Evolutionary conservation across 495 filamentous ascomycete species (phyloP), one percentile per base, ranked within the genome.

Genomic region (Daldinia loculata): DNA sequence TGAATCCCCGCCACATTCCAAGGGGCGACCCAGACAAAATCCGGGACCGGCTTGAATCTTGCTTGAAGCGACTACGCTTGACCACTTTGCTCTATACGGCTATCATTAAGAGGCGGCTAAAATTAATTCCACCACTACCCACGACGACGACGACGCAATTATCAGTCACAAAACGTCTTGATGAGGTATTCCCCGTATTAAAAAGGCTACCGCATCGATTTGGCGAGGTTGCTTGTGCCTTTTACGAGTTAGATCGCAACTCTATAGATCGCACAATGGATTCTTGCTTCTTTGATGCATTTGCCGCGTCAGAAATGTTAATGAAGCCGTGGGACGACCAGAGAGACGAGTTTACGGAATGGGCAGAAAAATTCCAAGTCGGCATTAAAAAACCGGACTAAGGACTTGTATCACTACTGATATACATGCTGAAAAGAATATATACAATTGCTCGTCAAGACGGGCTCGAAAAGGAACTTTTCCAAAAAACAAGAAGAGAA

Each of bases 11-110:
- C 6, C 82, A 80, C 62, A 85, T 90, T 45, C 87, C 88, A 3
- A 77, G 80, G 26, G 83, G 84, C 30, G 84, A 89, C 58, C 82
- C 82, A 3, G 77, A 89, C 32, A 82, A 80, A 65, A 84, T 91
- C 55, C 80, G 84, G 15, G 80, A 79, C n/a, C 79, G 86, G 34
- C 79, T 90, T 34, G 87, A 89, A n/a, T 80, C 80, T 5, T 83
- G 85, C 22, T 67, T 88, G 19, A 86, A 82, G 76, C 81, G 83
- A 63, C 72, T 91, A 36, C 88, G 88, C 48, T 81, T 89, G 56
- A 82, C 87, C 3, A 84, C 81, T 4, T 67, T 88, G 34, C 79
- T 91, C 57, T 91, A 90, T 71, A 78, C 86, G 39, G 89, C 89
- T 12, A 75, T 88, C 17, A 75, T 84, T 32, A 91, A 91, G 79